phyloP scores from a whole-genome alignment of 345 rosid genomes.

The Heritiera littoralis region DNA sequence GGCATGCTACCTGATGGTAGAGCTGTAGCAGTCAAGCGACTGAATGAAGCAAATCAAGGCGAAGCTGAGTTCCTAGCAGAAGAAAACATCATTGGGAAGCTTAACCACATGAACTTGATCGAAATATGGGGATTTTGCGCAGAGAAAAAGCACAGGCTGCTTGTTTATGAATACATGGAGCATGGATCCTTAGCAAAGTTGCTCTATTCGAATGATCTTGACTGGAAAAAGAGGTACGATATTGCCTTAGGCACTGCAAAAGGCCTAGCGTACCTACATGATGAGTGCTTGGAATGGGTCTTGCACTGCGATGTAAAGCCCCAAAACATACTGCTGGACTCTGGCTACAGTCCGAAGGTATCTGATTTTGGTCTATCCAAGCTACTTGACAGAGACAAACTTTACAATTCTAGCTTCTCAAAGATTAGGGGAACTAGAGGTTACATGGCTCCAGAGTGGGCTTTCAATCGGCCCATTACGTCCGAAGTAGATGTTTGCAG shows the following conservation, averaged over 20 bases:
- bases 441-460: constrained; percentile 40
- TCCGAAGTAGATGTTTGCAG: constrained; percentile 50
- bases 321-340: constrained; percentile 32
- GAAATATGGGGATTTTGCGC: constrained; percentile 38
- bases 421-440: constrained; percentile 38
- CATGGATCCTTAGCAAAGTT: constrained; percentile 20
- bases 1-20: constrained; percentile 21
- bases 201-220: constrained; percentile 19
- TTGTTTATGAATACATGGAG: constrained; percentile 32
- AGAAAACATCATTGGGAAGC: constrained; percentile 27
- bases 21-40: constrained; percentile 31
- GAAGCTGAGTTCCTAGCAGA: constrained; percentile 44
- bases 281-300: constrained; percentile 44
- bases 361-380: constrained; percentile 34
- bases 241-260: constrained; percentile 35
- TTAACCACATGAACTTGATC: constrained; percentile 35
- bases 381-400: constrained; percentile 13
- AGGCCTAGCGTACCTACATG: constrained; percentile 43
- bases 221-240: constrained; percentile 27
- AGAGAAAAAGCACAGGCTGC: constrained; percentile 32
- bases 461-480: constrained; percentile 28
- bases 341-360: constrained; percentile 22
- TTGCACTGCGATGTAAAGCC: constrained; percentile 41
- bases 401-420: background rate
- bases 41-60: constrained; percentile 24